Percentiles rank a stretch among this genome's conserved stretches.
Evolutionary conservation across 768 basidiomycete genomes (phyloP).

Genomic region (Tulasnella sp.): DNA sequence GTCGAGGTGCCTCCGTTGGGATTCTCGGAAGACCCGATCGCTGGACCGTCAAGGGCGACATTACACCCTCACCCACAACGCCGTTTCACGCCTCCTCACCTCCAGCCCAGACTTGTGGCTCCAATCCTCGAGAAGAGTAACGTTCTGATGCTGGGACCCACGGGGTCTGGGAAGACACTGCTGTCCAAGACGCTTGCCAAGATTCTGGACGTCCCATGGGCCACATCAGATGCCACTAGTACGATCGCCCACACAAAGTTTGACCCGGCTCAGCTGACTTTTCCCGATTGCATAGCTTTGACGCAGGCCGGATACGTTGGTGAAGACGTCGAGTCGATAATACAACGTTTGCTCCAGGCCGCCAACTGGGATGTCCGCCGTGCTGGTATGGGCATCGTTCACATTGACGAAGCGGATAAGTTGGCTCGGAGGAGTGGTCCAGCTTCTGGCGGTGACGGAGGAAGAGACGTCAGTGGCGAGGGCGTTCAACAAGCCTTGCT

Average conservation of each 20-base stretch:
- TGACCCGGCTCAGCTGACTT: neutral
- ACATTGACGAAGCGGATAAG: constrained; percentile 96
- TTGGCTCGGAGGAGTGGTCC: constrained; percentile 51
- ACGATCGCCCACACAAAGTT: neutral
- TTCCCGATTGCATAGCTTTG: constrained; percentile 49
- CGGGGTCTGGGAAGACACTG: constrained; percentile 88
- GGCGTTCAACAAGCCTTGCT: constrained; percentile 92
- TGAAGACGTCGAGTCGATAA: constrained; percentile 91
- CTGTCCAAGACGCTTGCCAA: constrained; percentile 88
- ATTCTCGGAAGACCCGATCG: constrained; percentile 36
- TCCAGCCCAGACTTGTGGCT: constrained; percentile 45
- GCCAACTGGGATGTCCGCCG: constrained; percentile 83
- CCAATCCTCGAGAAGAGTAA: constrained; percentile 89
- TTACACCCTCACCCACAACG: constrained; percentile 58
- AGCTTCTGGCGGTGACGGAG: constrained; percentile 40
- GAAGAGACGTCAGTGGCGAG: constrained; percentile 89
- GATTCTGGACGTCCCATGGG: constrained; percentile 91
- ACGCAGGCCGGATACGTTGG: constrained; percentile 86
- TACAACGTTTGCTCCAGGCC: constrained; percentile 86
- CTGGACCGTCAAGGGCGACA: constrained; percentile 53
- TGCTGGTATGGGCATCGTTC: constrained; percentile 89
- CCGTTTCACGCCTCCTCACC: constrained; percentile 32
- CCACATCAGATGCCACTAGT: constrained; percentile 80
- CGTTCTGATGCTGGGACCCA: constrained; percentile 85
- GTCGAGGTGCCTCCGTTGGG: constrained; percentile 23